phyloP scores from a whole-genome alignment of 2,329 filamentous ascomycete species.

The Aspergillus pseudoterreus region DNA sequence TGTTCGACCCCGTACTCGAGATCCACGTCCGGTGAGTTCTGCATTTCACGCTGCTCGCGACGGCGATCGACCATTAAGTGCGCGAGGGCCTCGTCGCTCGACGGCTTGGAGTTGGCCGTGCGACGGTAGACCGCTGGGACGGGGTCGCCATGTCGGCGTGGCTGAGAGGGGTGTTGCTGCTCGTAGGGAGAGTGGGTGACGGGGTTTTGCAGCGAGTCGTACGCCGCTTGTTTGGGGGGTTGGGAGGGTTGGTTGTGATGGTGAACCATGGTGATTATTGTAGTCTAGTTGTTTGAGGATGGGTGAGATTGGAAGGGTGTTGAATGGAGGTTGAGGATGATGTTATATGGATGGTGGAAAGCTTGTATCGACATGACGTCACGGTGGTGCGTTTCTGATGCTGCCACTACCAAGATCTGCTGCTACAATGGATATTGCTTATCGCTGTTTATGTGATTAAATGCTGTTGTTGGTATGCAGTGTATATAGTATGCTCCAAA shows the following conservation, averaged over 20 bases:
- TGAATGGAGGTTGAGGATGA: background rate
- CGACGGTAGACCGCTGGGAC: conserved; percentile 22
- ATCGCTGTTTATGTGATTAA: background rate
- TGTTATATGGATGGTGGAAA: background rate
- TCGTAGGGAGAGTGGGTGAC: conserved; percentile 27
- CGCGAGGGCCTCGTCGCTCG: conserved; percentile 23
- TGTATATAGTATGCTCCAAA: no score
- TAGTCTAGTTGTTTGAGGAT: background rate
- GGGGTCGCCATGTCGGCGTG: conserved; percentile 23
- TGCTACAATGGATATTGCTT: background rate
- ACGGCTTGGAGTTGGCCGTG: conserved; percentile 24
- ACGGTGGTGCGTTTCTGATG: background rate
- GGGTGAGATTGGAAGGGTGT: background rate
- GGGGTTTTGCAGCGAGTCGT: conserved; percentile 31
- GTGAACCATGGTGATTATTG: background rate
- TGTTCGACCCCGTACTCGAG: conserved; percentile 35
- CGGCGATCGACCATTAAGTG: conserved; percentile 15
- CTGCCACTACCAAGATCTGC: no score
- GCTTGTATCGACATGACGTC: conserved; percentile 11
- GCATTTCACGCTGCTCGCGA: conserved; percentile 13
- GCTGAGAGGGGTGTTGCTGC: conserved; percentile 12
- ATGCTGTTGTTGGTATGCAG: no score
- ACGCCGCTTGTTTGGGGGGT: conserved; percentile 33
- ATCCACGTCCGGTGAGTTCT: conserved; percentile 24
- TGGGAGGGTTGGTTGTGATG: conserved; percentile 23